Conservation (phyloP, 75 land plant species). For the Cryptomeria japonica region DNA sequence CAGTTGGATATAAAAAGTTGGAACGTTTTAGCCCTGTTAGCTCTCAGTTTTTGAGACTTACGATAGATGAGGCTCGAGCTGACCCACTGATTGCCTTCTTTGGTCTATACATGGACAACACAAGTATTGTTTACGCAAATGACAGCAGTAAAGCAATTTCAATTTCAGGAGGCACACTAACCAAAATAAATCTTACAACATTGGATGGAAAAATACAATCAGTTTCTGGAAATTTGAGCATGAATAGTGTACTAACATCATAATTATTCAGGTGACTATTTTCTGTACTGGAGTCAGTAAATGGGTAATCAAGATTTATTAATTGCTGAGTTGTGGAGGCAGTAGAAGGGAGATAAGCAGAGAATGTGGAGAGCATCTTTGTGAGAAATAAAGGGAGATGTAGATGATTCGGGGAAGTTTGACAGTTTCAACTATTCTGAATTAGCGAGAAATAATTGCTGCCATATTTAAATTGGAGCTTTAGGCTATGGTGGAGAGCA, state of each 20-base stretch:
- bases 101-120: conserved; percentile 63
- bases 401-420: neutral
- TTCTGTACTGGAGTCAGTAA: neutral
- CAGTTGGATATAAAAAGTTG: conserved; percentile 81
- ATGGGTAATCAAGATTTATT: neutral
- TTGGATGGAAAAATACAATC: conserved; percentile 4
- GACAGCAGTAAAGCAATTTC: neutral
- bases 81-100: conserved; percentile 68
- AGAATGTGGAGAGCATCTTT: neutral
- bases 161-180: neutral
- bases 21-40: conserved; percentile 34
- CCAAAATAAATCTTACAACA: neutral
- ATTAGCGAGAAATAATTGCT: neutral
- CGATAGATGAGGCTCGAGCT: conserved; percentile 63
- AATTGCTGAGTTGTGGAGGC: neutral
- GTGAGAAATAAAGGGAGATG: neutral
- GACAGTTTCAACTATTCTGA: neutral
- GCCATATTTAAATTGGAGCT: neutral
- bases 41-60: conserved; percentile 39
- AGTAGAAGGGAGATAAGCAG: neutral
- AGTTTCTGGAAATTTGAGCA: conserved; percentile 12
- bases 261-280: neutral
- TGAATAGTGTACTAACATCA: neutral
- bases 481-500: neutral
- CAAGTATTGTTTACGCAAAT: conserved; percentile 15